phyloP scores from a whole-genome alignment of 106 monocot genomes.

The Dioscorea alata region DNA sequence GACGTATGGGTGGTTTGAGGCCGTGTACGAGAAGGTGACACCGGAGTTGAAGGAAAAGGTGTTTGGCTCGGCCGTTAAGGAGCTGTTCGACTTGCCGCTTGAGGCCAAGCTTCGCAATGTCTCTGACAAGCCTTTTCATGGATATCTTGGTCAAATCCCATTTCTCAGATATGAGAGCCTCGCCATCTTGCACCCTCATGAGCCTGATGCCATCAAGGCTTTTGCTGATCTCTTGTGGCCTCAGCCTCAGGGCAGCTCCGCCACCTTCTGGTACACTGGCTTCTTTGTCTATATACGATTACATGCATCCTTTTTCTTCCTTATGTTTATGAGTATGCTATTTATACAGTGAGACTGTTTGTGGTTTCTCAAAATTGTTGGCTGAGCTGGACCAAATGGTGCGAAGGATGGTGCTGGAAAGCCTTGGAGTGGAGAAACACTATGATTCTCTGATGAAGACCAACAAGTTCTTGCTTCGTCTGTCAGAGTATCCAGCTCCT shows the following conservation, averaged over 20 bases:
- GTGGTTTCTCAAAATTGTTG: not conserved
- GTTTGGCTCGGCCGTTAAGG: not conserved
- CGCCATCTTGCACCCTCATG: not conserved
- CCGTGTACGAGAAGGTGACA: not conserved
- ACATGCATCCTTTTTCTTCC: too few relatives aligned
- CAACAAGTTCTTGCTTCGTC: conserved; percentile 1
- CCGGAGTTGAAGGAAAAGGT: not conserved
- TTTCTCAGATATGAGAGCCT: not conserved
- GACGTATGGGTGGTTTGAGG: conserved; percentile 5
- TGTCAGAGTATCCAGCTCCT: conserved; percentile 22
- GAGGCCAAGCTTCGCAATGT: not conserved
- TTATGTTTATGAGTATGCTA: too few relatives aligned
- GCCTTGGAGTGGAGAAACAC: conserved; percentile 9
- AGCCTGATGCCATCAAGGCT: not conserved
- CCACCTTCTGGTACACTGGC: not conserved
- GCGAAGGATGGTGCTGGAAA: conserved; percentile 9
- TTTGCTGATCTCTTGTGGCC: not conserved
- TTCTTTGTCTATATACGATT: not conserved
- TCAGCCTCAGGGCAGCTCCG: not conserved
- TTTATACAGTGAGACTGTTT: conserved; percentile 1
- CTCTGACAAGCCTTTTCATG: not conserved
- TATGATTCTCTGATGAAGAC: not conserved
- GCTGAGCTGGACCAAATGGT: conserved; percentile 3
- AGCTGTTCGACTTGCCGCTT: conserved; percentile 3
- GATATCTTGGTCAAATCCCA: not conserved